Conservation (phyloP, 371 early-diverging fungal genomes). For the Mucor ambiguus region DNA sequence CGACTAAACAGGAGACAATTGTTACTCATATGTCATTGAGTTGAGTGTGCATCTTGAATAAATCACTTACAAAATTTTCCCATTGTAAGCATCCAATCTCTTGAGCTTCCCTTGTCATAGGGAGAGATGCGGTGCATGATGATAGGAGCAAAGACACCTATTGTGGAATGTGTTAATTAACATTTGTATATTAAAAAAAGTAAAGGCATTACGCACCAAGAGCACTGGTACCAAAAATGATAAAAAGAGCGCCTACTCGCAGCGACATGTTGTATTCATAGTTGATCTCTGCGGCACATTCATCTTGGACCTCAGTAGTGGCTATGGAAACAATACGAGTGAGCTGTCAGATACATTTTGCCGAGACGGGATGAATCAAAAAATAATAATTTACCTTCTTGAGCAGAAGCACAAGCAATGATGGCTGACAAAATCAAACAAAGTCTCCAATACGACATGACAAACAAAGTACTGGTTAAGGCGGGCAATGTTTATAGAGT, state of each 20-base stretch:
- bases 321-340: neutral
- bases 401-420: constrained; percentile 1
- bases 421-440: neutral
- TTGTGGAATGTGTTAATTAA: constrained; percentile 8
- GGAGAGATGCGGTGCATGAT: constrained; percentile 41
- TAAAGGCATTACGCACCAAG: constrained; percentile 20
- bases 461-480: neutral
- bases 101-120: constrained; percentile 27
- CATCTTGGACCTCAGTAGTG: neutral
- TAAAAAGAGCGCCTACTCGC: constrained; percentile 33
- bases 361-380: neutral
- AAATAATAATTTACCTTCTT: constrained; percentile 8
- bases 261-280: constrained; percentile 29
- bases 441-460: neutral
- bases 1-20: constrained; percentile 36
- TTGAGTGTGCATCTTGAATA: neutral
- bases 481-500: neutral
- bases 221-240: constrained; percentile 31
- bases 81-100: constrained; percentile 42
- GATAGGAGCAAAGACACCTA: constrained; percentile 50
- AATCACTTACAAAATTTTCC: constrained; percentile 49
- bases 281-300: constrained; percentile 21
- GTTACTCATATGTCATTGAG: neutral
- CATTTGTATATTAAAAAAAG: neutral
- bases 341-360: constrained; percentile 1